Evolutionary conservation across 441 rosid genomes (phyloP).

Genomic region (Mallotus repandus): DNA sequence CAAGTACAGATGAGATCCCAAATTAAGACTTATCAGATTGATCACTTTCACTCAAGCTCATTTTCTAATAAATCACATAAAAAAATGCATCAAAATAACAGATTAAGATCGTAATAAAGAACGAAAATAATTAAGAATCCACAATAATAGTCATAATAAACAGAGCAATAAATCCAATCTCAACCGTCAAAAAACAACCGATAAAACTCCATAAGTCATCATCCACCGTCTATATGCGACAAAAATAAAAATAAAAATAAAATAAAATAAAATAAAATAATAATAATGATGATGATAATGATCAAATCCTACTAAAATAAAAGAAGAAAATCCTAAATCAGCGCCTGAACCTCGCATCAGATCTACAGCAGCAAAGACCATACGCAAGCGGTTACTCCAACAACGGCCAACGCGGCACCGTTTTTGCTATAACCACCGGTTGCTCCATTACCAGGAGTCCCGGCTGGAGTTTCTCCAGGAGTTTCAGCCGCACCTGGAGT

Average conservation of each 20-base stretch:
- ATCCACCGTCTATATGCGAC: conserved; percentile 28
- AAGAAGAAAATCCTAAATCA: conserved; percentile 16
- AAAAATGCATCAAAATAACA: no score
- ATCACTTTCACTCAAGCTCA: no score
- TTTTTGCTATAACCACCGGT: conserved; percentile 28
- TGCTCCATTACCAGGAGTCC: conserved; percentile 29
- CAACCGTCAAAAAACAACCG: conserved; percentile 24
- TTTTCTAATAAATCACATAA: no score
- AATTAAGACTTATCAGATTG: no score
- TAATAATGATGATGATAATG: not conserved
- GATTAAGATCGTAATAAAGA: no score
- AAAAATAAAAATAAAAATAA: conserved; percentile 2
- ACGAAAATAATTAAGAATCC: not conserved
- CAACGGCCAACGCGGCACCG: conserved; percentile 35
- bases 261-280: conserved; percentile 14
- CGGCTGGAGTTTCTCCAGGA: not conserved
- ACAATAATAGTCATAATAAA: not conserved
- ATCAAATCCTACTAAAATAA: conserved; percentile 7
- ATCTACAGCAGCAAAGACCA: conserved; percentile 51
- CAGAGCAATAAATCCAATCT: conserved; percentile 27
- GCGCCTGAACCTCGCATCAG: conserved; percentile 16
- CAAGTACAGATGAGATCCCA: no score
- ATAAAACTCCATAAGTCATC: conserved; percentile 2
- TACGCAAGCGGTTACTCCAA: conserved; percentile 29
- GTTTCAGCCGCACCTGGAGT: conserved; percentile 4